phyloP scores from a whole-genome alignment of 495 filamentous ascomycete species.

The Hypoxylon crocopeplum region DNA sequence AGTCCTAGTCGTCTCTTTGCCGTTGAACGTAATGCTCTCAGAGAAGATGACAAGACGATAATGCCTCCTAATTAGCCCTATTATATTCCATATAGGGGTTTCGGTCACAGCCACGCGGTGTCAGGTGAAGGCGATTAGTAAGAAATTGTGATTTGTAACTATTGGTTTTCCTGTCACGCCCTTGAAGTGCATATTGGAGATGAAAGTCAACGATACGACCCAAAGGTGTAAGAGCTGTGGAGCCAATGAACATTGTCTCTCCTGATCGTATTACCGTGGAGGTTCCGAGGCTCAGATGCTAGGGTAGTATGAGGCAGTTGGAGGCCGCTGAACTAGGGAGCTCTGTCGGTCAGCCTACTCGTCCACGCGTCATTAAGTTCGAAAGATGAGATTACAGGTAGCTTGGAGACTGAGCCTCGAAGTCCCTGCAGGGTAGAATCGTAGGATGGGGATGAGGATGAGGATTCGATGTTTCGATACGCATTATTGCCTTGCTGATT shows the following conservation, averaged over 20 bases:
- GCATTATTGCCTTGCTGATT: too few species aligned
- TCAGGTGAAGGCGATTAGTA: not conserved
- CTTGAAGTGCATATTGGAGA: not conserved
- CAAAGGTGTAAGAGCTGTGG: conserved; percentile 3
- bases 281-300: conserved; percentile 25
- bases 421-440: not conserved
- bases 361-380: conserved; percentile 6
- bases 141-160: conserved; percentile 23
- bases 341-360: conserved; percentile 9
- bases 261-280: conserved; percentile 12
- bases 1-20: not conserved
- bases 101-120: conserved; percentile 13
- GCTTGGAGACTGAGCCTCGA: conserved; percentile 2
- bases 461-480: too few species aligned
- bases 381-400: not conserved
- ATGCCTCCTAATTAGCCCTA: not conserved
- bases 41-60: not conserved
- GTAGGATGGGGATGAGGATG: too few species aligned
- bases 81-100: not conserved
- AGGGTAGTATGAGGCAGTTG: conserved; percentile 18
- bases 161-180: not conserved
- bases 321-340: conserved; percentile 22
- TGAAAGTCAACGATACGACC: conserved; percentile 26
- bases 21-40: not conserved
- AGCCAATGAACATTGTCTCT: conserved; percentile 13